Base-by-base conservation (phyloP, 306 rosid genomes). In the Cucurbita ficifolia region DNA sequence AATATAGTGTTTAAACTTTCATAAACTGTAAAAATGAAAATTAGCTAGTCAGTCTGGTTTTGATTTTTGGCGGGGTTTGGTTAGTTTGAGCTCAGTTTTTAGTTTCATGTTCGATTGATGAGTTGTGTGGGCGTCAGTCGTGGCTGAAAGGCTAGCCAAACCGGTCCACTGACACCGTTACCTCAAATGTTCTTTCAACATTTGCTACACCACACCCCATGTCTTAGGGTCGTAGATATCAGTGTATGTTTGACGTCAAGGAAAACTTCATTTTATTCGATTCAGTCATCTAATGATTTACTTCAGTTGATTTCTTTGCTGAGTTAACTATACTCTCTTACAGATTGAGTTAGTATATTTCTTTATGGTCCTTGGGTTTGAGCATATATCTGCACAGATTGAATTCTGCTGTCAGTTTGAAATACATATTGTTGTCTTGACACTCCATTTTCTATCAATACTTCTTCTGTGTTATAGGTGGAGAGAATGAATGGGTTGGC, bases 401-500 rank as follows among this genome's bases (percentile, higher is more conserved):
- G 24, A 46, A 22, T 12, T 22, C 21, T 14, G 4, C 35, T 6
- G 73, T 67, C 40, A 7, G 73, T 22, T 48, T 69, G 56, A 48
- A 29, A 24, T 48, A 7, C 56, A 21, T 46, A 13, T 43, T 67
- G 54, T 46, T 29, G 33, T 29, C 33, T 38, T 4, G 56, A 13
- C 54, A 6, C 73, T 42, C n/a, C 3, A 67, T 5, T 19, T 67
- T 67, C 8, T 69, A 48, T 46, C 40, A 7, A 48, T 48, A 68
- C 0, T 1, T 69, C 7, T 48, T 73, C 14, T 14, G 52, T 53
- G 40, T 60, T 78, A 50, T 79, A 95, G 99, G 90, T 79, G 87
- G 97, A 89, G 75, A 85, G 86, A 62, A 83, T 91, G 86, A 84
- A 83, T 57, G 76, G 82, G 77, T 86, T 91, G 85, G 90, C 86